Conservation (phyloP, 2,329 filamentous ascomycete species). For the Ramularia endophylla region DNA sequence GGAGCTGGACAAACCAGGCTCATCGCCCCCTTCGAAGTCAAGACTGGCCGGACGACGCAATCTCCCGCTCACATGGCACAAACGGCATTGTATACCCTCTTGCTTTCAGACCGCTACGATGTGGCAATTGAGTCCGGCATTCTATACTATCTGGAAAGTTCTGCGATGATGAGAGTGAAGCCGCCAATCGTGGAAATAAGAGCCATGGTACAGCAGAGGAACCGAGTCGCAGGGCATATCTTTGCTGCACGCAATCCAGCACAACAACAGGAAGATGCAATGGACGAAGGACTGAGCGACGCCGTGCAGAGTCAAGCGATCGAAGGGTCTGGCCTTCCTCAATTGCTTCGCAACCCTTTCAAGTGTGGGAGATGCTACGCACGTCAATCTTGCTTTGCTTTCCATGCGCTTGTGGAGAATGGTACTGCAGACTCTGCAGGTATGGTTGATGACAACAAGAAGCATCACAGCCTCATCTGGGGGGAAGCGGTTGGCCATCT, state of each 20-base stretch:
- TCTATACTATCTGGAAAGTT: constrained; percentile 91
- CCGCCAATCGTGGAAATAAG: constrained; percentile 81
- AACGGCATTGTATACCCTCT: constrained; percentile 86
- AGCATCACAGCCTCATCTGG: constrained; percentile 46
- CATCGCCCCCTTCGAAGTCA: constrained; percentile 90
- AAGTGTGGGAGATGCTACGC: constrained; percentile 86
- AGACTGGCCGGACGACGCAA: constrained; percentile 77
- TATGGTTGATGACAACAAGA: constrained; percentile 58
- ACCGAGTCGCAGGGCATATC: constrained; percentile 78
- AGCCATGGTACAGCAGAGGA: constrained; percentile 95
- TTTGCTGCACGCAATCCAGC: constrained; percentile 38
- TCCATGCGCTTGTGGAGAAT: constrained; percentile 82
- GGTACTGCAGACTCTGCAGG: constrained; percentile 77
- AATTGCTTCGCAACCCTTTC: constrained; percentile 76
- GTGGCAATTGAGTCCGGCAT: constrained; percentile 85
- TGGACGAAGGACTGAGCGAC: not conserved
- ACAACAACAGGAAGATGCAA: constrained; percentile 1
- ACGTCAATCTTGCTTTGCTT: constrained; percentile 84
- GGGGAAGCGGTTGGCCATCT: constrained; percentile 60
- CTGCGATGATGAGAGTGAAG: constrained; percentile 77
- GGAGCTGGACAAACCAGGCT: constrained; percentile 45
- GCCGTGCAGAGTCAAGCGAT: constrained; percentile 18
- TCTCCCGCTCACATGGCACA: constrained; percentile 84
- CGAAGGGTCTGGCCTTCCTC: constrained; percentile 62
- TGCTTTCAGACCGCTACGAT: constrained; percentile 92